Base-by-base conservation (phyloP, 441 rosid genomes). In the Populus trichocarpa region DNA sequence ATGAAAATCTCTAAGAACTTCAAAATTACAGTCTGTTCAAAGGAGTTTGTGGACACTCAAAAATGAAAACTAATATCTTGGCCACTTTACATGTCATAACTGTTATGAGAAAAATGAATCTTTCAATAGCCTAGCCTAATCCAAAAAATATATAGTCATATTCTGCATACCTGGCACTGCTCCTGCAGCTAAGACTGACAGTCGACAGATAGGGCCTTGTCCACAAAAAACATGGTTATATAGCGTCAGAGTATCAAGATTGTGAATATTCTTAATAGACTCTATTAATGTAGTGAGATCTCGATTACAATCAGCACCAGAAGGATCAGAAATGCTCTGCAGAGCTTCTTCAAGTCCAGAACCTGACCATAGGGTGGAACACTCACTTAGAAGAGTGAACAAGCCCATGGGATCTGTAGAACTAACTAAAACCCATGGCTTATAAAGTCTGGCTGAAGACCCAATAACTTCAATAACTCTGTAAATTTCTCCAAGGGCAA, bases 401-500 rank as follows among this genome's bases (percentile, higher is more conserved):
- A 87, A 20, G 72, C 61, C 71, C 12, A 67, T 42, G 69, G 83
- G 73, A 78, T 88, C 81, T 59, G 80, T 75, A 46, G 85, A 84
- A 72, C 83, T 82, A 35, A 83, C 61, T 38, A 89, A 75, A 53
- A 90, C 73, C 95, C 95, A 92, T 16, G 97, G 95, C 83, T 86
- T 88, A 84, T 85, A 90, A 69, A 90, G 86, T 85, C 78, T 84
- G 77, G 79, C 80, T 2, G 95, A 86, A 64, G 81, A 84, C 82
- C 85, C 83, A 70, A 92, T 80, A 83, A 92, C 86, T 83, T 84
- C 84, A 73, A 86, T 88, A 14, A 81, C 88, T 82, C 97, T 87
- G 85, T 85, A 90, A 81, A 92, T 85, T 81, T 92, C 95, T 67
- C 92, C 95, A 38, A 92, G 93, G 32, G 92, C 87, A 81, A 89